phyloP scores from a whole-genome alignment of 768 basidiomycete species.

The Trichaptum fuscoviolaceum region DNA sequence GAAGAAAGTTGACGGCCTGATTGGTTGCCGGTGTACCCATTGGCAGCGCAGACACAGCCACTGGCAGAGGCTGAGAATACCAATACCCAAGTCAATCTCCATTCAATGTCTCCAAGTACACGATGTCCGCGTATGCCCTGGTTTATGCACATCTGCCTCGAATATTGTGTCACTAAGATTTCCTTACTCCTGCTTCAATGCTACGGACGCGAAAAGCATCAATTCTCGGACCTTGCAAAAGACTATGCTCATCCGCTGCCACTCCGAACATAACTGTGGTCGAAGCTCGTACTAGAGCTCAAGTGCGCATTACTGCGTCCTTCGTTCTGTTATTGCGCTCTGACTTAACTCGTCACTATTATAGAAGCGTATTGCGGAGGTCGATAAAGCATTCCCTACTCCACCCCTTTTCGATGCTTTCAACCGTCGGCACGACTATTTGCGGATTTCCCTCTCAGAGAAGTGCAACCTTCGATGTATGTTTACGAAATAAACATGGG shows the following conservation, averaged over 20 bases:
- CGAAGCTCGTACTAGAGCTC: neutral
- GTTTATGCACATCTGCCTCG: neutral
- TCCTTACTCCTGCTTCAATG: neutral
- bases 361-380: slow-evolving; percentile 51
- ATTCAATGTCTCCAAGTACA: neutral
- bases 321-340: neutral
- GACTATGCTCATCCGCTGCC: neutral
- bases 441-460: slow-evolving; percentile 86
- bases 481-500: slow-evolving; percentile 12
- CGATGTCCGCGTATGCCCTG: neutral
- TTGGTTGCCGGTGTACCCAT: too few species aligned
- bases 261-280: neutral
- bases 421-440: slow-evolving; percentile 69
- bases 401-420: slow-evolving; percentile 62
- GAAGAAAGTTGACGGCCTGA: too few species aligned
- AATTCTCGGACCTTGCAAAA: neutral
- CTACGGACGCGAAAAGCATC: neutral
- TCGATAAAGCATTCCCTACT: slow-evolving; percentile 39
- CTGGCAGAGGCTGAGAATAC: too few species aligned
- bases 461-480: slow-evolving; percentile 82
- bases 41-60: too few species aligned
- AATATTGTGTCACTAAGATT: neutral
- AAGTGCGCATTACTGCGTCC: neutral
- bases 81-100: too few species aligned
- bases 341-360: neutral